Conservation (phyloP, 78 protist genomes). For the Anaeramoeba flamelloides region DNA sequence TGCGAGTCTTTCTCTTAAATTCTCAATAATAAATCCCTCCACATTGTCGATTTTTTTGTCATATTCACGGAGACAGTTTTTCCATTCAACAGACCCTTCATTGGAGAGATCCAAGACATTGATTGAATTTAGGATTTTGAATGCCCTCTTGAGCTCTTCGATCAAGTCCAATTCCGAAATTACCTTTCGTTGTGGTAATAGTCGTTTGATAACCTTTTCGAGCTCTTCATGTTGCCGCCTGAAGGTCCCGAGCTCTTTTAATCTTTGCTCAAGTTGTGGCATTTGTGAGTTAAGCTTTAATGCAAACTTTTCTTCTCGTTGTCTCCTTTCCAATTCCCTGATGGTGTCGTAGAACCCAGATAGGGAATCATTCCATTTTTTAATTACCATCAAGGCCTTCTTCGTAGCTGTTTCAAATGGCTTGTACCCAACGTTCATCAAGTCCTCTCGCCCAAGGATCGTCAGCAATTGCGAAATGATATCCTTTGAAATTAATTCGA, state of each 20-base stretch:
- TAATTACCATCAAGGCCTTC: constrained; percentile 21
- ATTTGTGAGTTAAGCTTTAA: constrained; percentile 16
- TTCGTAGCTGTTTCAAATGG: constrained; percentile 24
- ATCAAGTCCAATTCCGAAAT: constrained; percentile 18
- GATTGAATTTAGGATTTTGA: background rate
- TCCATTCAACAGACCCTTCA: constrained; percentile 31
- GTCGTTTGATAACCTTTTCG: constrained; percentile 24
- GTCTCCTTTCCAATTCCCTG: constrained; percentile 24
- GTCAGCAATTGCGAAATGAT: constrained; percentile 18
- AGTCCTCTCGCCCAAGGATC: constrained; percentile 20
- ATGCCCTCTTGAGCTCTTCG: constrained; percentile 23
- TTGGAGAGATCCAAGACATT: background rate
- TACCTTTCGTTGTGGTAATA: constrained; percentile 9
- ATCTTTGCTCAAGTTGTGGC: background rate
- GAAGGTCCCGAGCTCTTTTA: constrained; percentile 27
- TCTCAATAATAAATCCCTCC: constrained; percentile 49
- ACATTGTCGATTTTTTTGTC: constrained; percentile 50
- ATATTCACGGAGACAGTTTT: constrained; percentile 26
- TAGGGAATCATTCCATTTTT: constrained; percentile 32
- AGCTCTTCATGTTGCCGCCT: constrained; percentile 49
- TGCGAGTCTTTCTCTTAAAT: constrained; percentile 56
- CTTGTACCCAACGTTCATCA: constrained; percentile 26
- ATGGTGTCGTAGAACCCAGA: constrained; percentile 14
- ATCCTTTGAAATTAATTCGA: constrained; percentile 43
- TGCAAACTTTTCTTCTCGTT: background rate